Conservation (phyloP, 192 early-diverging fungal genomes). For the Martensiomyces pterosporus region DNA sequence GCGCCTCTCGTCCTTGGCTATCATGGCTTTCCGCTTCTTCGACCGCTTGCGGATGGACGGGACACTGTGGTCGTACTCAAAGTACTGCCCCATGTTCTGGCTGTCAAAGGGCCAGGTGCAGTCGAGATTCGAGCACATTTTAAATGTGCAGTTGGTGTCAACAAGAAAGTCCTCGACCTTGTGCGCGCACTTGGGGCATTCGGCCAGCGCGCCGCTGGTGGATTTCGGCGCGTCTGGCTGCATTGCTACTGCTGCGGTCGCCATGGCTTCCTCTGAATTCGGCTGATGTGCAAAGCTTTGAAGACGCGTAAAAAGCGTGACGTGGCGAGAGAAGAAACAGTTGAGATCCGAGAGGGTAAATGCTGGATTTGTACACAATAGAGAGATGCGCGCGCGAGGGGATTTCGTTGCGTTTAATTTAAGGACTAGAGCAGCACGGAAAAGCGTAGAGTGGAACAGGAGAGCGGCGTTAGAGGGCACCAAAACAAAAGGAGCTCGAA, state of each 20-base stretch:
- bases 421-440: too few relatives aligned
- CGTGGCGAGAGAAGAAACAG: too few relatives aligned
- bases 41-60: conserved; percentile 40
- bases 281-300: too few relatives aligned
- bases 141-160: conserved; percentile 45
- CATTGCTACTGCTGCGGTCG: conserved; percentile 4
- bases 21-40: conserved; percentile 30
- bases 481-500: too few relatives aligned
- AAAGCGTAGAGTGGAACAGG: too few relatives aligned
- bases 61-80: conserved; percentile 34
- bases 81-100: conserved; percentile 21
- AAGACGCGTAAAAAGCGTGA: too few relatives aligned
- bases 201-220: conserved; percentile 1
- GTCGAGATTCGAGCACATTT: conserved; percentile 33
- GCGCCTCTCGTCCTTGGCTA: conserved; percentile 17
- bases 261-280: not conserved
- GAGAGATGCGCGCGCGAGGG: too few relatives aligned
- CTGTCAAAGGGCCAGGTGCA: conserved; percentile 46
- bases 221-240: not conserved
- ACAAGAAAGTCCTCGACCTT: conserved; percentile 25
- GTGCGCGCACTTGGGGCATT: conserved; percentile 33
- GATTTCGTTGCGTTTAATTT: too few relatives aligned
- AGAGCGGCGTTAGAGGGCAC: too few relatives aligned
- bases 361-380: too few relatives aligned
- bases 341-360: too few relatives aligned